phyloP scores from a whole-genome alignment of 768 basidiomycete genomes.

The Hortiboletus campestris region DNA sequence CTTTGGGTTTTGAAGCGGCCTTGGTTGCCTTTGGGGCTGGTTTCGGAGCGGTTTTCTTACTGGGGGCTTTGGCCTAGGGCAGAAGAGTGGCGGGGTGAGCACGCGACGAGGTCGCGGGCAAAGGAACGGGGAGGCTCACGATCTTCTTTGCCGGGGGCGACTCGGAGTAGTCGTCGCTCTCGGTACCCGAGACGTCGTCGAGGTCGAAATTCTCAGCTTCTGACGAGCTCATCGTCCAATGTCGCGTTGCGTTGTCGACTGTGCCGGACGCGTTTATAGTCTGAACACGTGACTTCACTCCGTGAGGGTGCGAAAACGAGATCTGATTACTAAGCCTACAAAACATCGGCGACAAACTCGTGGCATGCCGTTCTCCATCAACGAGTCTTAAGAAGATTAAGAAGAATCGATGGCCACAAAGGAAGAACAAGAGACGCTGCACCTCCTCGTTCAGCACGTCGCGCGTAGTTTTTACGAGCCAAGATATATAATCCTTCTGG shows the following conservation, averaged over 20 bases:
- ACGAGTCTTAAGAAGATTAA: no score
- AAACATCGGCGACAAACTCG: no score
- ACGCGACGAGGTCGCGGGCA: neutral
- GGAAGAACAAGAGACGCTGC: slow-evolving; percentile 79
- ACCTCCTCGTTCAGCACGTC: slow-evolving; percentile 89
- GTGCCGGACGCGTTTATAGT: slow-evolving; percentile 14
- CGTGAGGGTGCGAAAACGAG: no score
- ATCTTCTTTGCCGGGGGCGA: slow-evolving; percentile 60
- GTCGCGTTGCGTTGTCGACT: slow-evolving; percentile 11
- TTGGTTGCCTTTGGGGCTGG: slow-evolving; percentile 42
- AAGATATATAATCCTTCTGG: slow-evolving; percentile 87
- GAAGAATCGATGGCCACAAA: slow-evolving; percentile 53
- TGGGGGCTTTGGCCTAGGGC: slow-evolving; percentile 33
- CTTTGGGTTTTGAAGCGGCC: slow-evolving; percentile 48
- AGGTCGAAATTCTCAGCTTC: slow-evolving; percentile 69
- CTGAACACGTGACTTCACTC: no score
- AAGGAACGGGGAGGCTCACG: slow-evolving; percentile 11
- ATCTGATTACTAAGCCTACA: no score
- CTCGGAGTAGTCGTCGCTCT: slow-evolving; percentile 71
- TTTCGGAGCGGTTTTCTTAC: slow-evolving; percentile 43
- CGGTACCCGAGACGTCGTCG: slow-evolving; percentile 53
- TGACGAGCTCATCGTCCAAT: slow-evolving; percentile 63
- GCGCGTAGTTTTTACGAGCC: slow-evolving; percentile 93
- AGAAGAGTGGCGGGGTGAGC: slow-evolving; percentile 19
- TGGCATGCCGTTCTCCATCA: no score